Evolutionary conservation across 441 rosid genomes (phyloP), one percentile per base, ranked within the genome.

Genomic region (Brassica balearica): DNA sequence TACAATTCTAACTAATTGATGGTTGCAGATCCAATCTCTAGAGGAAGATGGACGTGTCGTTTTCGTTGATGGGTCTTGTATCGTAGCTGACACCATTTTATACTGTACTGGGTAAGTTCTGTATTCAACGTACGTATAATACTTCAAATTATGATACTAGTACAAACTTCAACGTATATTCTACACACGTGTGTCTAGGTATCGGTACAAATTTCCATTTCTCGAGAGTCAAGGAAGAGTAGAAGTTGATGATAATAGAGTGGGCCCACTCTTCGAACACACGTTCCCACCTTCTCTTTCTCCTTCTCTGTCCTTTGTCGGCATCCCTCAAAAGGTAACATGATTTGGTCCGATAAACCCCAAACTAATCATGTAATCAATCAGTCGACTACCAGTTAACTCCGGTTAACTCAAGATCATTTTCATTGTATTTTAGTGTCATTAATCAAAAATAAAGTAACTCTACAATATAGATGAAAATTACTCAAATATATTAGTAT

Each of bases 171-270:
- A 46, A 46, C 14, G 53, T 46, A 46, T 46, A 48, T 48, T 48
- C 19, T n/a, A 48, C 60, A 55, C 10, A 58, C 27, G n/a, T 19
- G 65, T 19, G 10, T 65, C 36, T 68, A 94, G 97, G 91, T 94
- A 94, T 81, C 81, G 86, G 15, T 94, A 92, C 76, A 32, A 89
- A 27, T 91, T 91, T 64, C 98, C 98, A 48, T 94, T 91, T 82
- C 98, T 94, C 85, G 98, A 94, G 90, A 92, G 89, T 63, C 86
- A 92, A 89, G 97, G 98, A 81, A 90, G 68, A 65, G 85, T 94
- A 55, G 82, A 5, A 29, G 82, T 92, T 29, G 97, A 94, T 71
- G 96, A 92, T 79, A 88, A 88, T 64, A 85, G 97, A 79, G 98
- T 94, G 77, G 98, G 97, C 0, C 98, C 96, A 38, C 82, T 94